Conservation (phyloP, 495 filamentous ascomycete species). For the Neurospora terricola region DNA sequence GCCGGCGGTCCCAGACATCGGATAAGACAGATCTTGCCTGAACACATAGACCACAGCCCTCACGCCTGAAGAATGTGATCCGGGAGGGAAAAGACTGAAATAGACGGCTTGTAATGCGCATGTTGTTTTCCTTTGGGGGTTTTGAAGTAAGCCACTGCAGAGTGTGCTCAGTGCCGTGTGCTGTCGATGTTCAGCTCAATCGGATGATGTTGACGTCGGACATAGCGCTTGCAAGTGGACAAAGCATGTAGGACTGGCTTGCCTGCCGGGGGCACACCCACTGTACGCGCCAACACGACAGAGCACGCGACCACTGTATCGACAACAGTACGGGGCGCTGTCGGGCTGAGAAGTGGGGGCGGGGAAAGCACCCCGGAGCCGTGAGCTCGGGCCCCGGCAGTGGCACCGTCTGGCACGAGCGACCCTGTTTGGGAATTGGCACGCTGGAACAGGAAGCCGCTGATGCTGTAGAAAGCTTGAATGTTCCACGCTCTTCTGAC, state of each 20-base stretch:
- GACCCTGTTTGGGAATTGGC: background rate
- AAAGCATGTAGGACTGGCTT: background rate
- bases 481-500: background rate
- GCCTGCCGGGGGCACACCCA: background rate
- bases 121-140: constrained; percentile 3
- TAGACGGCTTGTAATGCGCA: constrained; percentile 33
- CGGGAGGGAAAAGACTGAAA: constrained; percentile 44
- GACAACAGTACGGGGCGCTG: background rate
- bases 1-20: constrained; percentile 54
- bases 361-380: background rate
- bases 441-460: background rate
- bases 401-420: too few species aligned
- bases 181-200: background rate
- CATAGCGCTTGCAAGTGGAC: background rate
- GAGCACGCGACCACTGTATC: background rate
- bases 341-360: background rate
- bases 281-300: background rate
- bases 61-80: constrained; percentile 75
- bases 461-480: background rate
- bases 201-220: background rate
- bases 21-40: constrained; percentile 64
- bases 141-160: background rate
- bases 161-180: background rate
- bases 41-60: constrained; percentile 69
- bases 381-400: background rate